Evolutionary conservation across 139 green algal genomes (phyloP).

Genomic region (Chlamydomonas sp.): DNA sequence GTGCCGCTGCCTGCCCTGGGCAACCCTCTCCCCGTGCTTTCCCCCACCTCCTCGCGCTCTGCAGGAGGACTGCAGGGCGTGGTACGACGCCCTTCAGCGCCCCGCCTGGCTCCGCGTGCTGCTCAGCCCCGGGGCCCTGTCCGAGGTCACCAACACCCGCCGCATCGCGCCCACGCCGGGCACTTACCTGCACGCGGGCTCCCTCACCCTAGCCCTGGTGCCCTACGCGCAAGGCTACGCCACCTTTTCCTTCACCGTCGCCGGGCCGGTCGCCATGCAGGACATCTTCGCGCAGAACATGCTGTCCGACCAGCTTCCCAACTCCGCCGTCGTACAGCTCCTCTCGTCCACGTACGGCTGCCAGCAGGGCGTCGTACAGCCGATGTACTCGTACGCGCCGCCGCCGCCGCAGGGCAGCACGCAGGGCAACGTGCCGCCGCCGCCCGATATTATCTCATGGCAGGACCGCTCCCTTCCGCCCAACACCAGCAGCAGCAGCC

Average conservation of each 20-base stretch:
- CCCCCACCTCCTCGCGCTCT: no score
- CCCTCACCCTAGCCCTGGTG: neutral
- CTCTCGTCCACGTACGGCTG: neutral
- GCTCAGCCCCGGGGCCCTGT: no score
- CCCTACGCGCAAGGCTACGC: neutral
- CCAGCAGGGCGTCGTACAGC: neutral
- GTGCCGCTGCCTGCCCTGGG: no score
- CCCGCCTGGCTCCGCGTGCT: no score
- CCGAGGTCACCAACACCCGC: no score
- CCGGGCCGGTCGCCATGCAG: neutral
- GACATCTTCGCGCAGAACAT: slow-evolving; percentile 7
- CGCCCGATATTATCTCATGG: neutral
- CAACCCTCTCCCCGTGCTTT: no score
- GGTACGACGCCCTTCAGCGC: no score
- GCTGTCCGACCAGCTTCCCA: neutral
- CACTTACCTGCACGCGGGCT: no score
- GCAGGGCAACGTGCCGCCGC: neutral
- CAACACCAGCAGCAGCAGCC: neutral
- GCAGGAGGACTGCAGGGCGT: no score
- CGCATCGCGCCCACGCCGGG: no score
- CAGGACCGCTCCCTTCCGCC: neutral
- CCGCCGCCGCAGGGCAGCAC: neutral
- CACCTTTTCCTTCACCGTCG: neutral
- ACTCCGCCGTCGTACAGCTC: slow-evolving; percentile 6
- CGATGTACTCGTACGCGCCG: neutral